Base-by-base conservation (phyloP, 441 rosid genomes). In the Pelargonium myrrhifolium region DNA sequence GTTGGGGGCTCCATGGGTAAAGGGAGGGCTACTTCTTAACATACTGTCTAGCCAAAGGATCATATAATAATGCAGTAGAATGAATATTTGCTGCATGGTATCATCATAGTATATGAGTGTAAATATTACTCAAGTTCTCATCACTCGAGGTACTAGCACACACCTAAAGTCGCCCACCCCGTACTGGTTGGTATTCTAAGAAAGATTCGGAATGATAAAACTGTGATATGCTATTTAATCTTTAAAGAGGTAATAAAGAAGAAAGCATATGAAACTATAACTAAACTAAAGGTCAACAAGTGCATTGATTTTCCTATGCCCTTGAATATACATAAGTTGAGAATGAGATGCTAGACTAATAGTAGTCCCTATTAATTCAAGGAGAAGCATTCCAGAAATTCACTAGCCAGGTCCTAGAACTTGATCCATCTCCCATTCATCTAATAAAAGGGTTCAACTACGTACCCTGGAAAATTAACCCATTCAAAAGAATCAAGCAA, bases 401-500 rank as follows among this genome's bases (percentile, higher is more conserved):
- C 6, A 37, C 42, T 17, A 9, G 26, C 24, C 22, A 55, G 60
- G 22, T 20, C 60, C 24, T 5, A 55, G 10, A 55, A 7, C 60
- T 17, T 55, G 60, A 8, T 18, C 22, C 11, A 18, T 55, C 60
- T 18, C 9, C 6, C 49, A n/a, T n/a, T 24, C 28, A 24, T 24
- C 2, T 55, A 24, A 55, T 55, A 17, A 55, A 55, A 17, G 60
- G 53, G 26, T 55, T 55, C 18, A 58, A 55, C 3, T 22, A 22
- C 43, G 58, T 71, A 59, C 73, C 69, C 68, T 6, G 28, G 53
- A 64, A 5, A 55, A 11, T 21, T 65, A 14, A 64, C 31, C 35
- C 35, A 49, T 49, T 49, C 37, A 71, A 22, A 62, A 56, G 56
- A 64, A 71, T 42, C 49, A 62, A 70, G 62, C 24, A 49, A 6